Conservation (phyloP, 2,329 filamentous ascomycete species). For the Ampelomyces quisqualis region DNA sequence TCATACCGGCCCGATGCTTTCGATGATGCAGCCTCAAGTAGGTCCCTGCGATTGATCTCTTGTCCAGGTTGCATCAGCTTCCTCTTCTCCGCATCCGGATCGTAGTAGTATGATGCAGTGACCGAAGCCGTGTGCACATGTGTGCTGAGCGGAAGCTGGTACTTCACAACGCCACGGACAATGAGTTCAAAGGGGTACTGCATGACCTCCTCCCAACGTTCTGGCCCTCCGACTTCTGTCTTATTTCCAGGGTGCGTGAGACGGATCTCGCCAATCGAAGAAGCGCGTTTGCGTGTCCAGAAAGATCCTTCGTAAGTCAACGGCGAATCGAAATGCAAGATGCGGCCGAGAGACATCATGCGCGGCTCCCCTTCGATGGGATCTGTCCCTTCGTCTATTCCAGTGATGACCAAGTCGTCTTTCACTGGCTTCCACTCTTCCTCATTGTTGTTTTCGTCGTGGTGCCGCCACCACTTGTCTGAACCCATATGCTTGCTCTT, state of each 20-base stretch:
- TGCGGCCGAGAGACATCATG: conserved; percentile 88
- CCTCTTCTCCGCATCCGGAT: conserved; percentile 40
- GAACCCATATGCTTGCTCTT: conserved; percentile 86
- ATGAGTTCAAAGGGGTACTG: conserved; percentile 93
- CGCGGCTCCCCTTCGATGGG: conserved; percentile 66
- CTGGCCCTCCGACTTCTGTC: conserved; percentile 76
- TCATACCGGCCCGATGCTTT: conserved; percentile 32
- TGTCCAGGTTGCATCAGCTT: too few species aligned
- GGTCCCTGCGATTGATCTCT: too few species aligned
- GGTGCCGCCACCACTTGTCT: conserved; percentile 48
- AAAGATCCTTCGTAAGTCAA: conserved; percentile 88
- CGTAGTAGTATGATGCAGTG: conserved; percentile 42
- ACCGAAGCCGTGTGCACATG: conserved; percentile 55
- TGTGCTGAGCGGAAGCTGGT: conserved; percentile 64
- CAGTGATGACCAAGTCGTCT: conserved; percentile 12
- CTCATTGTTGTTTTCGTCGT: conserved; percentile 29
- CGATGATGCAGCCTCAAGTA: conserved; percentile 33
- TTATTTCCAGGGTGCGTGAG: conserved; percentile 82
- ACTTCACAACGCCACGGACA: conserved; percentile 85
- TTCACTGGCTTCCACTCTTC: conserved; percentile 33
- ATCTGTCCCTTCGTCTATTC: conserved; percentile 59
- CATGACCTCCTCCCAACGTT: conserved; percentile 86
- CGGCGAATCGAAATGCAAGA: conserved; percentile 82
- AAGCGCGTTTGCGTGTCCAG: conserved; percentile 70
- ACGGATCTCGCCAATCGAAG: conserved; percentile 79